Base-by-base conservation (phyloP, 139 green algal species). In the Chlorella sp. region DNA sequence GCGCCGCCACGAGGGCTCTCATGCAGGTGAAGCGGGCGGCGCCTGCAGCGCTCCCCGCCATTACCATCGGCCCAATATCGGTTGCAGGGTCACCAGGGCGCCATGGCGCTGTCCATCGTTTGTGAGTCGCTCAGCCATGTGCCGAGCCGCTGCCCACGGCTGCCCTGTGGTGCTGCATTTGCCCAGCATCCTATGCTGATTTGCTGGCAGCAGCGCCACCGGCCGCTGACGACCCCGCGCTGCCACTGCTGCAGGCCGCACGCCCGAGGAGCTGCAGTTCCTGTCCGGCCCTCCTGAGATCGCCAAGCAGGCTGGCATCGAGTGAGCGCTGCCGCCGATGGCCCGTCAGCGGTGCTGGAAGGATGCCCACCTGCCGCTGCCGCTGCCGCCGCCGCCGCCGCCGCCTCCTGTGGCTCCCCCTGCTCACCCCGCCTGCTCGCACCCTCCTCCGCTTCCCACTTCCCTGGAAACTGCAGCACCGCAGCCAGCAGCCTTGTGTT, bases 231-330 rank as follows among this genome's bases (percentile, higher is more conserved):
- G 12, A 60, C 13, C 51, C 21, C 12, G 12, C 11, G 13, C 51
- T 60, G 51, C 51, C 51, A 60, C 51, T 60, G 51, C 51, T 72
- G 81, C 86, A 90, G 86, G 51, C 26, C 74, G 86, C 39, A 88
- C 86, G 9, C 86, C 86, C 9, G 81, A 87, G 41, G 84, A 76
- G 25, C 12, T 88, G n/a, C 62, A 85, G 60, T 85, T 80, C 32
- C 73, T 88, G n/a, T 39, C 63, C 6, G 72, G 70, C 2, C 83
- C 72, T 23, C 63, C 74, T 2, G 30, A 79, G 28, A n/a, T 88
- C 13, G 30, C 63, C 23, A 25, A 39, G 7, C 12, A 74, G 23
- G 44, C 17, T 38, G 38, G 44, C 30, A 32, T 81, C 28, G 62
- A 75, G 85, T 82, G 57, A 72, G 36, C 23, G 36, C 36, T 15